Conservation (phyloP, 2,329 filamentous ascomycete species). For the Stachybotrys elegans region DNA sequence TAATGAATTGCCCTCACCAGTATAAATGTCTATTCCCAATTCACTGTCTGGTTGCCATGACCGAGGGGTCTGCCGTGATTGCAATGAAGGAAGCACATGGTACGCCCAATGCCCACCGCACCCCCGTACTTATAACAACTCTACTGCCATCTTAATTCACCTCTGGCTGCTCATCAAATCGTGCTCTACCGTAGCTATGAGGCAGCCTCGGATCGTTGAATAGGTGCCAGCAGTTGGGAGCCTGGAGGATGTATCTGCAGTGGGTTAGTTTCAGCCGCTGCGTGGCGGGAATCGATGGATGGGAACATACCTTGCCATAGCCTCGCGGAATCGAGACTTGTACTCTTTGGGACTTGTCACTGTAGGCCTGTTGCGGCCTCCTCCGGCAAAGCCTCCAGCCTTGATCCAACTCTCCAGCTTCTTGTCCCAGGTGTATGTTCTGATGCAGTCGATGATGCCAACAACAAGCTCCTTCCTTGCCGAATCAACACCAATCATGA, state of each 20-base stretch:
- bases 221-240: constrained; percentile 72
- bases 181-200: constrained; percentile 28
- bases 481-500: constrained; percentile 98
- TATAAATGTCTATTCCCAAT: too few relatives aligned
- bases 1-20: too few relatives aligned
- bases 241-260: constrained; percentile 63
- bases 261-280: constrained; percentile 7
- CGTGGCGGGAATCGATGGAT: not conserved
- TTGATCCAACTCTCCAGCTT: constrained; percentile 99
- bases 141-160: constrained; percentile 10
- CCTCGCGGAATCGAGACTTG: constrained; percentile 89
- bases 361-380: constrained; percentile 78
- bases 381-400: constrained; percentile 77
- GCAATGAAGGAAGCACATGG: too few relatives aligned
- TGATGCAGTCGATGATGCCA: constrained; percentile 96
- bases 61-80: too few relatives aligned
- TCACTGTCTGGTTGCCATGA: too few relatives aligned
- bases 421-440: constrained; percentile 99
- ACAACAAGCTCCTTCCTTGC: constrained; percentile 85
- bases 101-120: too few relatives aligned
- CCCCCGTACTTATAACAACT: too few relatives aligned
- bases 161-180: constrained; percentile 35
- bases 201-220: constrained; percentile 45
- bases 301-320: constrained; percentile 78
- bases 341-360: constrained; percentile 98